Evolutionary conservation across 306 rosid species (phyloP), one percentile per base, ranked within the genome.

Genomic region (Corylus avellana): DNA sequence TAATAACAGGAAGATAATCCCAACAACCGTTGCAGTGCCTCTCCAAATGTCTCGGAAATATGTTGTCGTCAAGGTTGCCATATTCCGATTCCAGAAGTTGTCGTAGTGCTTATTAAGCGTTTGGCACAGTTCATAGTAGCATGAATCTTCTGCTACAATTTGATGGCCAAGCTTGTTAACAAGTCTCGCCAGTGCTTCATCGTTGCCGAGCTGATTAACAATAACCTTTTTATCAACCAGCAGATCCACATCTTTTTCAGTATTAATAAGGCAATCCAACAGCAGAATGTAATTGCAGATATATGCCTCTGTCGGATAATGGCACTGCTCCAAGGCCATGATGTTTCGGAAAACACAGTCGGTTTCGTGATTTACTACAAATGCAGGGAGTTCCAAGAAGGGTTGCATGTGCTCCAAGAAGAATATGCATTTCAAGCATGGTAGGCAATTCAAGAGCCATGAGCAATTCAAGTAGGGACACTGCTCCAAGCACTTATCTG

Each of bases 31-130:
- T 18, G 85, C 75, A 47, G 83, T 82, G 9, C 76, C 76, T 0
- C 83, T 85, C 81, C 88, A 85, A 9, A 81, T 76, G 55, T 85
- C 85, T 18, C 74, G 77, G 69, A 85, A 82, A 37, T 85, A 85
- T 10, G 78, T 81, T 25, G 68, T 77, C 6, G 50, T 85, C 29
- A 78, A 16, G 2, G 73, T 81, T 8, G 85, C 88, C 71, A 72
- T 63, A 0, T 37, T 10, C 5, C 70, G 63, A n/a, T 81, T 85
- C 83, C 82, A 70, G 1, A 27, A 46, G 10, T 64, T 37, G 2
- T 72, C 74, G 18, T 83, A 50, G 54, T 74, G 70, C 3, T 2
- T 2, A 51, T 78, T 70, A 12, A 85, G 77, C 1, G 72, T 20
- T 25, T 9, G n/a, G 29, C 72, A 59, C 0, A 57, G 18, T 0